phyloP scores from a whole-genome alignment of 768 basidiomycete species.

The Mycena galericulata region DNA sequence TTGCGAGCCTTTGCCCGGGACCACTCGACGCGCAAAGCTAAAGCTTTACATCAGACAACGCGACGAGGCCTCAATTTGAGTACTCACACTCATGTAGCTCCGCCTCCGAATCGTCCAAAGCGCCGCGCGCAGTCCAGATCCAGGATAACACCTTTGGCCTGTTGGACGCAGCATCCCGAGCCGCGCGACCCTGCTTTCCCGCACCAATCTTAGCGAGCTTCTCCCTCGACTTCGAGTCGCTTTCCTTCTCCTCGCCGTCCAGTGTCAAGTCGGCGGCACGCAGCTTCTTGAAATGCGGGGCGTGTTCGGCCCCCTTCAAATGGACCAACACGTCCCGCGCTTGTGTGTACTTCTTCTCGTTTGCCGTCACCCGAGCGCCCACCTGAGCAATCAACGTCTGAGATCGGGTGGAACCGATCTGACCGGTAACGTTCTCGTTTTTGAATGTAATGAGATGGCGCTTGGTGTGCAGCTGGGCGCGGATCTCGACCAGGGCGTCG shows the following conservation, averaged over 20 bases:
- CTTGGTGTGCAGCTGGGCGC: background rate
- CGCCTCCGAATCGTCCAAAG: background rate
- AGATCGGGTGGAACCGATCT: background rate
- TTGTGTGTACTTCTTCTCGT: background rate
- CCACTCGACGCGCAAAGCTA: constrained; percentile 7
- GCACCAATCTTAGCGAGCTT: background rate
- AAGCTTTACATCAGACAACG: no score
- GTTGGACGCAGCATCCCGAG: background rate
- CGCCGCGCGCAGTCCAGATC: background rate
- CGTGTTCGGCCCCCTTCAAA: background rate
- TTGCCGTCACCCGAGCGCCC: background rate
- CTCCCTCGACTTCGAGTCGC: background rate
- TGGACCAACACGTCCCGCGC: background rate
- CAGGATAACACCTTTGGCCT: background rate
- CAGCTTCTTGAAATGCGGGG: background rate
- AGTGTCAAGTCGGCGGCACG: background rate
- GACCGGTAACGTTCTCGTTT: background rate
- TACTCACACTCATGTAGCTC: background rate
- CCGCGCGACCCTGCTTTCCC: background rate
- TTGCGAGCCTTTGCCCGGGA: background rate
- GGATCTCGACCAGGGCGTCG: background rate
- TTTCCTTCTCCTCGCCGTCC: background rate
- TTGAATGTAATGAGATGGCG: background rate
- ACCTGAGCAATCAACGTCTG: background rate
- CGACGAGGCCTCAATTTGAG: no score